A percentile compares a stretch with the other conserved stretches of the same genome.
These are phyloP conservation scores for Ormosia semicastrata DNA, from an alignment of 306 rosid species.

Conservation along the genomic window DNA sequence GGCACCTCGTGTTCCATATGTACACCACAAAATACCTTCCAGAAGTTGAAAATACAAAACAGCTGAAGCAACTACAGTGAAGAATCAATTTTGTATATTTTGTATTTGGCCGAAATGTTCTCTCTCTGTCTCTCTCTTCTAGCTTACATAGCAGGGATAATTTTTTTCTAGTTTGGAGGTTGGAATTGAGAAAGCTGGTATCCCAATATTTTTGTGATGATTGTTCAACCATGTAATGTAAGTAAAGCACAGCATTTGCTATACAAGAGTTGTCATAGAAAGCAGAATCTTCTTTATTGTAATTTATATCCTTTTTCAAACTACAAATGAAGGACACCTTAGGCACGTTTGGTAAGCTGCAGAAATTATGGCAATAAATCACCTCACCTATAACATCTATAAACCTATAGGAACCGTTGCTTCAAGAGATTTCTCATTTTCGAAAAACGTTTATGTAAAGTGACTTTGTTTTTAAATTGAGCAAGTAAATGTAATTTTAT, in stretches of 20 bases:
- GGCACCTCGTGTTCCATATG: conserved; percentile 15
- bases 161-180: not conserved
- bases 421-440: too few relatives aligned
- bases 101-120: not conserved
- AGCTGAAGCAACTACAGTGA: conserved; percentile 10
- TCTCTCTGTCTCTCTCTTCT: too few relatives aligned
- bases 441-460: too few relatives aligned
- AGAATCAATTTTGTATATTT: not conserved
- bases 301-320: not conserved
- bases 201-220: not conserved
- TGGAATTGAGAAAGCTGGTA: not conserved
- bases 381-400: not conserved
- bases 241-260: not conserved
- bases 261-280: not conserved
- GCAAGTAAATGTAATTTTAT: too few relatives aligned
- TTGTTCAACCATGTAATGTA: not conserved
- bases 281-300: not conserved
- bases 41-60: conserved; percentile 15
- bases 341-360: not conserved
- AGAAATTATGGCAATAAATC: not conserved
- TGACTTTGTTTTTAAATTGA: too few relatives aligned
- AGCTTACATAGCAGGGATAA: too few relatives aligned
- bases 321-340: not conserved
- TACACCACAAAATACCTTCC: not conserved
- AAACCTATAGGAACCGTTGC: not conserved